A percentile compares a stretch with the other conserved stretches of the same genome.
These are phyloP conservation scores for Aspergillus carbonarius DNA, from an alignment of 2,329 filamentous ascomycete genomes.

Conservation along the genomic window DNA sequence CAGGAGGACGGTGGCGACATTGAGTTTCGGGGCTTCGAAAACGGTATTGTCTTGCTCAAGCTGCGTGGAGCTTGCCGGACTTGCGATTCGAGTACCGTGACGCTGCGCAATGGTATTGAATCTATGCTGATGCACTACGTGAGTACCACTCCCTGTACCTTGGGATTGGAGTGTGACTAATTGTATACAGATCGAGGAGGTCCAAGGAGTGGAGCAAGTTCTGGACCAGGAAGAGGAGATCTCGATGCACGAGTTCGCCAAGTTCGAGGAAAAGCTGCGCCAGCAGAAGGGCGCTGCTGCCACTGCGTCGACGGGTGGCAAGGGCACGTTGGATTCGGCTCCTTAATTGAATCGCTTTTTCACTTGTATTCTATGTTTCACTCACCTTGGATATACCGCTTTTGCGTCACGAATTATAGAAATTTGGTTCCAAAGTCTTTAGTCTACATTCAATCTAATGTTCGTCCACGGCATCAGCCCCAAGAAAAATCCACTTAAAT, in stretches of 20 bases:
- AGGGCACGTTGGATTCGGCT: slow-evolving; percentile 55
- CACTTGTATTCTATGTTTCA: slow-evolving; percentile 3
- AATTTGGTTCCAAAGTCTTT: too few relatives aligned
- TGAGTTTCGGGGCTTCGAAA: slow-evolving; percentile 85
- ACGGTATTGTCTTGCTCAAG: slow-evolving; percentile 82
- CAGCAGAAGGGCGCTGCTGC: slow-evolving; percentile 57
- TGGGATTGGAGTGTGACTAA: slow-evolving; percentile 4
- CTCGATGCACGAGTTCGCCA: slow-evolving; percentile 81
- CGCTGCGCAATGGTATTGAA: slow-evolving; percentile 96
- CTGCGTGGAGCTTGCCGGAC: slow-evolving; percentile 89
- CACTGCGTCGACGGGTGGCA: slow-evolving; percentile 50
- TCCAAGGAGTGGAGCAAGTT: slow-evolving; percentile 87
- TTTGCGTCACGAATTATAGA: too few relatives aligned
- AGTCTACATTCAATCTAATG: too few relatives aligned
- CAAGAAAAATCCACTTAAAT: too few relatives aligned
- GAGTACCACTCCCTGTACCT: slow-evolving; percentile 43
- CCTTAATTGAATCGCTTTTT: slow-evolving; percentile 12
- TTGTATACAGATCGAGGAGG: slow-evolving; percentile 79
- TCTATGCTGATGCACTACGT: slow-evolving; percentile 97
- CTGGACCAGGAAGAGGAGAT: slow-evolving; percentile 91
- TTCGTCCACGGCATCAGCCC: too few relatives aligned
- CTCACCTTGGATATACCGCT: slow-evolving; percentile 3
- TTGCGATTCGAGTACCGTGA: slow-evolving; percentile 95
- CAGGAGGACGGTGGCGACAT: slow-evolving; percentile 98
- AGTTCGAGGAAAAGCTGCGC: slow-evolving; percentile 83